phyloP scores from a whole-genome alignment of 768 basidiomycete genomes.

The Cyclocybe aegerita region DNA sequence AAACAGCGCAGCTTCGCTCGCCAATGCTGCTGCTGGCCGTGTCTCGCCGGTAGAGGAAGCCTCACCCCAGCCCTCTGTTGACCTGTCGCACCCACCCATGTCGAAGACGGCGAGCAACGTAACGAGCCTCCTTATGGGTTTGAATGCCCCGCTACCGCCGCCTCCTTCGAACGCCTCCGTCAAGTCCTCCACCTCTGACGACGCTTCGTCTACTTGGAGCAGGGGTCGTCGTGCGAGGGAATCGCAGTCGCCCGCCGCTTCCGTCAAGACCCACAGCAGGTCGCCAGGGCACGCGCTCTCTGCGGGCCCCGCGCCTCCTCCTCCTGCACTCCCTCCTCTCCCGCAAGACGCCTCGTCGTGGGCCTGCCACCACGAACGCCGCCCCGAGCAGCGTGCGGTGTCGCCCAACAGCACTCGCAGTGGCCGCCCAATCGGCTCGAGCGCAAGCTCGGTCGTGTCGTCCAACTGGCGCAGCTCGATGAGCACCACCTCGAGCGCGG shows the following conservation, averaged over 20 bases:
- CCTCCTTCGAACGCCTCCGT: conserved; percentile 16
- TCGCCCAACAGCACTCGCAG: conserved; percentile 60
- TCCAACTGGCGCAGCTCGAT: conserved; percentile 79
- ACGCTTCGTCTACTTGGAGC: conserved; percentile 44
- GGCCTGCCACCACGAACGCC: conserved; percentile 24
- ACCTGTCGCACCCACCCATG: conserved; percentile 35
- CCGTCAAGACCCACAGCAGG: conserved; percentile 21
- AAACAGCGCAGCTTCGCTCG: conserved; percentile 36
- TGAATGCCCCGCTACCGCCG: conserved; percentile 45
- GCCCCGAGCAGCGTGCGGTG: conserved; percentile 40
- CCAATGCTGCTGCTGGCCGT: conserved; percentile 30
- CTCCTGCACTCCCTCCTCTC: no score
- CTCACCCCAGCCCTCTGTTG: conserved; percentile 27
- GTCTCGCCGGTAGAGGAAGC: conserved; percentile 40
- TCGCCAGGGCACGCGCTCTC: conserved; percentile 28
- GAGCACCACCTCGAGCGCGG: conserved; percentile 68
- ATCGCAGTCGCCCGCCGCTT: conserved; percentile 4
- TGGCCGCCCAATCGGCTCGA: conserved; percentile 51
- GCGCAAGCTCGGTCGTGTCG: conserved; percentile 62
- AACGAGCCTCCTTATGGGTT: conserved; percentile 69
- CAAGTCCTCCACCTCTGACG: conserved; percentile 29
- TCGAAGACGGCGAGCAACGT: conserved; percentile 80
- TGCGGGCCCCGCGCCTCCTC: conserved; percentile 20
- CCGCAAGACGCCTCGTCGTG: conserved; percentile 14
- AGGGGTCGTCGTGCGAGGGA: conserved; percentile 45